A percentile compares a stretch with the other conserved stretches of the same genome.
These are phyloP conservation scores for Poteriospumella lacustris DNA, from an alignment of 108 stramenopile species.

Conservation along the genomic window DNA sequence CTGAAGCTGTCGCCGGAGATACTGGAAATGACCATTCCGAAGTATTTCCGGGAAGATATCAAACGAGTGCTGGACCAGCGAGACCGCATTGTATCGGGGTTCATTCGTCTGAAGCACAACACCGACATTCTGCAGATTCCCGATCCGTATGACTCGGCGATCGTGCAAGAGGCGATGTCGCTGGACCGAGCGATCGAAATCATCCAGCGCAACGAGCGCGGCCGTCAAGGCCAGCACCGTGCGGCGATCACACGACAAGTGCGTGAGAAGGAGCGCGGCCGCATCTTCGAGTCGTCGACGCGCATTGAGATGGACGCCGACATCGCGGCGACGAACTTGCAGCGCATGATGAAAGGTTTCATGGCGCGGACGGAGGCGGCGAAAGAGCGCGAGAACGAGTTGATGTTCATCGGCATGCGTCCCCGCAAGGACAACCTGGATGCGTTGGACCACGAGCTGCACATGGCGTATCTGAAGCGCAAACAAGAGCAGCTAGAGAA, in stretches of 20 bases:
- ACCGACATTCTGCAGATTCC: conserved; percentile 48
- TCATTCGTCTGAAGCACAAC: conserved; percentile 56
- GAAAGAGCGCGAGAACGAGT: conserved; percentile 47
- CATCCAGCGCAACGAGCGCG: conserved; percentile 60
- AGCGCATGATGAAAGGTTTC: conserved; percentile 59
- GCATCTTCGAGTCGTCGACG: conserved; percentile 19
- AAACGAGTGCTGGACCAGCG: conserved; percentile 29
- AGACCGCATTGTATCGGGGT: conserved; percentile 53
- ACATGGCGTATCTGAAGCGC: conserved; percentile 52
- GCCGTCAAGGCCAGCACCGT: conserved; percentile 56
- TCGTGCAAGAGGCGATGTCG: conserved; percentile 23
- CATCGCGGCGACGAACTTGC: conserved; percentile 61
- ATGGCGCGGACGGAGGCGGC: conserved; percentile 37
- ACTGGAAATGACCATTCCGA: conserved; percentile 65
- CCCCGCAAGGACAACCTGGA: conserved; percentile 47
- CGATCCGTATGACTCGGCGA: conserved; percentile 35
- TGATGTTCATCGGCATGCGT: conserved; percentile 69
- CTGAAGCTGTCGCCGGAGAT: conserved; percentile 66
- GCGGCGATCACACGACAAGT: conserved; percentile 44
- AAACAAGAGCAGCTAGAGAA: conserved; percentile 70
- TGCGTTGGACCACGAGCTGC: conserved; percentile 41
- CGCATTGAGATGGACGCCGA: conserved; percentile 49
- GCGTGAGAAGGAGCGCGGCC: conserved; percentile 35
- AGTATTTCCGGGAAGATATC: conserved; percentile 60
- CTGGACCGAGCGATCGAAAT: conserved; percentile 47